Evolutionary conservation across 257 asterid species (phyloP), one percentile per base, ranked within the genome.

Genomic region (Lavandula angustifolia): DNA sequence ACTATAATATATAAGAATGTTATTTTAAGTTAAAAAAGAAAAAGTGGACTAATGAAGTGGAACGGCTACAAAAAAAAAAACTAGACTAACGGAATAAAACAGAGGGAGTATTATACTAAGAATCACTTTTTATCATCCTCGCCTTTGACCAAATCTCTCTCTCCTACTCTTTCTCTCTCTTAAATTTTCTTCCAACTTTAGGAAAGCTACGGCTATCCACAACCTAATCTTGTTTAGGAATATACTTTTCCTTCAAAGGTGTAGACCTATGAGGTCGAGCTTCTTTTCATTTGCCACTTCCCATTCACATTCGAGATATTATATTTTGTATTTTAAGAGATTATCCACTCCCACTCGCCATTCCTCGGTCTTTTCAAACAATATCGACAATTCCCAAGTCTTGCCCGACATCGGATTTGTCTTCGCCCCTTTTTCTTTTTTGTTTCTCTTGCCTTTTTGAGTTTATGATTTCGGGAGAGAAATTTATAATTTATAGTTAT

Each of bases 91-190:
- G n/a, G n/a, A n/a, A n/a, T n/a, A n/a, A n/a, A n/a, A n/a, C n/a
- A n/a, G n/a, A n/a, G n/a, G n/a, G n/a, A n/a, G n/a, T n/a, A n/a
- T n/a, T n/a, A n/a, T n/a, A n/a, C n/a, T n/a, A 79, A 70, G 79
- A 65, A 4, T 16, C 34, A 17, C 60, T 32, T 71, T 66, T 48
- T 60, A 60, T 73, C 69, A 52, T 69, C 73, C 54, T 29, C 7
- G 59, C 31, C 74, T 71, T 83, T 79, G 83, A 77, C 83, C 81
- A 54, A 64, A 48, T 76, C 66, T 46, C 49, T 56, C 50, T 14
- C 49, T 31, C 10, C 16, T 35, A 47, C 52, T 14, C 7, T 9
- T 1, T 7, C 6, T 7, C 41, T 66, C 35, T 69, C 42, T 4
- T 27, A 59, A 53, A 54, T 64, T 37, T 17, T 60, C 68, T 38